These are phyloP conservation scores for Mycena rosella DNA, from an alignment of 768 basidiomycete species.

Conservation along the genomic window DNA sequence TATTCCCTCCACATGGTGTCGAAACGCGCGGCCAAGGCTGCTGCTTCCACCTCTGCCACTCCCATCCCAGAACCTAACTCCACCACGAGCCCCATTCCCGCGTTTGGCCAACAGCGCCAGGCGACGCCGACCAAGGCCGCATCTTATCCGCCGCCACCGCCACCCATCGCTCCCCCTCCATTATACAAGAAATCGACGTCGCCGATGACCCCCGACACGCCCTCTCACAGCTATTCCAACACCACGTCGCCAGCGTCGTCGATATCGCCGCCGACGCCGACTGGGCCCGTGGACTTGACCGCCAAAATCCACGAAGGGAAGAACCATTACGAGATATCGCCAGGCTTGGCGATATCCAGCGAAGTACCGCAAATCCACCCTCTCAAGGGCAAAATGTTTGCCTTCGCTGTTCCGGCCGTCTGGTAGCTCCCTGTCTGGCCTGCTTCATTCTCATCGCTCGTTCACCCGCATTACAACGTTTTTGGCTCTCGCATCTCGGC, in stretches of 20 bases:
- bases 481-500: slow-evolving; percentile 18
- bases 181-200: slow-evolving; percentile 42
- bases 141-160: slow-evolving; percentile 41
- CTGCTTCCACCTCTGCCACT: slow-evolving; percentile 53
- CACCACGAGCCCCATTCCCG: slow-evolving; percentile 62
- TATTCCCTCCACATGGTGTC: slow-evolving; percentile 74
- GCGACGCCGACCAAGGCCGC: slow-evolving; percentile 46
- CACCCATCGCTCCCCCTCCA: slow-evolving; percentile 48
- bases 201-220: slow-evolving; percentile 64
- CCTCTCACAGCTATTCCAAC: slow-evolving; percentile 63
- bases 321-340: slow-evolving; percentile 51
- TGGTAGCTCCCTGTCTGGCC: slow-evolving; percentile 59
- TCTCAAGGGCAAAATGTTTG: slow-evolving; percentile 73
- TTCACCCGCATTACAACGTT: slow-evolving; percentile 29
- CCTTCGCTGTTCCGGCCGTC: slow-evolving; percentile 68
- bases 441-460: slow-evolving; percentile 35
- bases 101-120: slow-evolving; percentile 55
- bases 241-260: slow-evolving; percentile 73
- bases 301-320: slow-evolving; percentile 57
- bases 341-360: slow-evolving; percentile 52
- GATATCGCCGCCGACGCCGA: slow-evolving; percentile 71
- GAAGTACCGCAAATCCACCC: slow-evolving; percentile 54
- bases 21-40: slow-evolving; percentile 65
- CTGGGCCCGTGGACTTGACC: slow-evolving; percentile 62
- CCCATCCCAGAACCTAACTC: slow-evolving; percentile 57